Base-by-base conservation (phyloP, 179 eudicot genomes). In the Silene coronaria region DNA sequence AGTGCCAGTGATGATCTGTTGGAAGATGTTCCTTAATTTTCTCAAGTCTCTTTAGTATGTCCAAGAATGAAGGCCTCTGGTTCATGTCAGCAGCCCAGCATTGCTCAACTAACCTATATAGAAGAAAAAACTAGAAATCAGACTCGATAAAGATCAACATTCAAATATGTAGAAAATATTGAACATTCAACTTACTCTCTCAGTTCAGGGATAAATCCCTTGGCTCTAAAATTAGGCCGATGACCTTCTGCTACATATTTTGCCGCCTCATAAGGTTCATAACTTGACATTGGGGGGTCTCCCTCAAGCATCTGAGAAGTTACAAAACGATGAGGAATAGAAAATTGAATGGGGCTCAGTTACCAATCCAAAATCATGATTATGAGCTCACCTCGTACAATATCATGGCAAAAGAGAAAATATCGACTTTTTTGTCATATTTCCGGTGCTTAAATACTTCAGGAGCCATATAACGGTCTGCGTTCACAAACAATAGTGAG, bases 401-500 rank as follows among this genome's bases (percentile, higher is more conserved):
- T 80, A 95, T 95, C 99, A 95, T 95, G 53, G 86, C 97, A 72
- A 95, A 95, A 57, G 99, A 95, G 91, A 91, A 95, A 67, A 95
- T 93, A 78, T 95, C 99, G 80, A 95, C 97, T 84, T 91, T 95
- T 86, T 92, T 96, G 76, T 96, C 99, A 81, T 96, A 96, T 77
- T 91, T 96, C 78, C 91, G 84, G 80, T 96, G 99, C 88, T 87
- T 92, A 83, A 96, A 93, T 34, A 96, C 99, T 88, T 96, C 99
- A 75, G 99, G 99, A 69, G 99, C 99, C 99, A 96, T 96, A 76
- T 96, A 96, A 23, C 99, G 91, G 74, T 95, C 99, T 95, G 84
- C n/a, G 79, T 88, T 92, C 97, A 38, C 51, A 34, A n/a, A 34
- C 60, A 10, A 71, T 5, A 74, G 58, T 73, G 12, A 79, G 26